Conservation (phyloP, 1,284 basidiomycete genomes). For the Tetrapyrgos nigripes region DNA sequence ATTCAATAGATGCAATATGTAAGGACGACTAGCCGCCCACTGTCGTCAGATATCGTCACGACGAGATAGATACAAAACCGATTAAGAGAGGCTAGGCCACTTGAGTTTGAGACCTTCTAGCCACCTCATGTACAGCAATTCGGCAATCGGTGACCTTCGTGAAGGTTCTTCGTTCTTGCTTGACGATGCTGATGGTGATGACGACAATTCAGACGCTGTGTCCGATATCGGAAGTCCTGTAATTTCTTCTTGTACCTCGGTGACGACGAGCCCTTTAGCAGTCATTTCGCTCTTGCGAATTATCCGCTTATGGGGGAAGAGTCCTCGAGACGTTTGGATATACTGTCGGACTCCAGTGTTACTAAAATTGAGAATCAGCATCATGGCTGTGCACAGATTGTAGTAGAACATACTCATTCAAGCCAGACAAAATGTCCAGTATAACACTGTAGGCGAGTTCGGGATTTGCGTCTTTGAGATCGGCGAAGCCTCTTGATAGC, state of each 20-base stretch:
- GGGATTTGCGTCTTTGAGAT: conserved; percentile 83
- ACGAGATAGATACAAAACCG: conserved; percentile 10
- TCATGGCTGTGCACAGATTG: not conserved
- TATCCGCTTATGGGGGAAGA: conserved; percentile 82
- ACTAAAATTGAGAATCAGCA: conserved; percentile 45
- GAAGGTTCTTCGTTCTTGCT: conserved; percentile 45
- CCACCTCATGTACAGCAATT: conserved; percentile 95
- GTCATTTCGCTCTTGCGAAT: conserved; percentile 85
- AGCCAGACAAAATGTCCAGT: conserved; percentile 88
- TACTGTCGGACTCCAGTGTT: conserved; percentile 78
- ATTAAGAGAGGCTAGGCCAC: conserved; percentile 78
- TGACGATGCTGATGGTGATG: conserved; percentile 34
- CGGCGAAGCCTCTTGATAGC: conserved; percentile 88
- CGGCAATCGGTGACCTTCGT: conserved; percentile 86
- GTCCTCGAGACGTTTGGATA: conserved; percentile 72
- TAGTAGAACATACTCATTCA: conserved; percentile 72
- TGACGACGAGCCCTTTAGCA: conserved; percentile 77
- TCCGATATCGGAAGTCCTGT: conserved; percentile 47
- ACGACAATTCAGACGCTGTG: conserved; percentile 4
- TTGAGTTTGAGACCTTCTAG: conserved; percentile 89
- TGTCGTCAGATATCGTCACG: not conserved
- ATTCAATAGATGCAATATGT: not conserved
- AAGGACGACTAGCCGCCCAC: not conserved
- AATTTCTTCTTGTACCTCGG: conserved; percentile 77
- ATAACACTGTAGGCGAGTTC: conserved; percentile 87